Percentiles rank a stretch among this genome's conserved stretches.
Evolutionary conservation across 768 basidiomycete genomes (phyloP).

Genomic region (Scleroderma citrinum): DNA sequence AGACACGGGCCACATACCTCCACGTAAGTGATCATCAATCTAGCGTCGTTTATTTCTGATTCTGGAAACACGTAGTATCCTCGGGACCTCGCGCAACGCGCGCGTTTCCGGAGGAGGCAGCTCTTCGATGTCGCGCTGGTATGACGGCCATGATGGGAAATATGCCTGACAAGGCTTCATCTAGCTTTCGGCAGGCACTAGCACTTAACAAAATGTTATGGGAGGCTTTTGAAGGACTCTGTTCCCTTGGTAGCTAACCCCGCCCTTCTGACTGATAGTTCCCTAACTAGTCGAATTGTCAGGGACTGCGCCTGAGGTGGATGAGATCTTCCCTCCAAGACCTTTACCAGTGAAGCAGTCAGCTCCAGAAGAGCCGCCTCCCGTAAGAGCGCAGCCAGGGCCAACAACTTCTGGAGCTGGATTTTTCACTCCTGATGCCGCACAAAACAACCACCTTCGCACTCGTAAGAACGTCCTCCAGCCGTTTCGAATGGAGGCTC

Average conservation of each 20-base stretch:
- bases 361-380: slow-evolving; percentile 46
- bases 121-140: slow-evolving; percentile 72
- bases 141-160: slow-evolving; percentile 74
- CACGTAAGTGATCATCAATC: slow-evolving; percentile 40
- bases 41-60: slow-evolving; percentile 6
- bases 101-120: slow-evolving; percentile 65
- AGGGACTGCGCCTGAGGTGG: slow-evolving; percentile 70
- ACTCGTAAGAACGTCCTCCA: slow-evolving; percentile 47
- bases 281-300: slow-evolving; percentile 10
- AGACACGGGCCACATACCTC: slow-evolving; percentile 46
- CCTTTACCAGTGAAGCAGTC: slow-evolving; percentile 48
- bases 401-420: slow-evolving; percentile 61
- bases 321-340: slow-evolving; percentile 65
- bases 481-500: slow-evolving; percentile 54
- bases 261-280: slow-evolving; percentile 6
- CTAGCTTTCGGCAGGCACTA: slow-evolving; percentile 68
- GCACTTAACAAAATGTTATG: slow-evolving; percentile 73
- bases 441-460: slow-evolving; percentile 51
- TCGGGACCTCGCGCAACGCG: slow-evolving; percentile 47
- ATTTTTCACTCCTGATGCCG: slow-evolving; percentile 72
- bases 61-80: slow-evolving; percentile 39
- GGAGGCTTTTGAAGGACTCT: slow-evolving; percentile 91
- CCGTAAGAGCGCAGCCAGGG: slow-evolving; percentile 30
- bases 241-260: slow-evolving; percentile 55
- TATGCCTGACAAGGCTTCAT: slow-evolving; percentile 63